Base-by-base conservation (phyloP, 768 basidiomycete species). In the Heimioporus sp. region DNA sequence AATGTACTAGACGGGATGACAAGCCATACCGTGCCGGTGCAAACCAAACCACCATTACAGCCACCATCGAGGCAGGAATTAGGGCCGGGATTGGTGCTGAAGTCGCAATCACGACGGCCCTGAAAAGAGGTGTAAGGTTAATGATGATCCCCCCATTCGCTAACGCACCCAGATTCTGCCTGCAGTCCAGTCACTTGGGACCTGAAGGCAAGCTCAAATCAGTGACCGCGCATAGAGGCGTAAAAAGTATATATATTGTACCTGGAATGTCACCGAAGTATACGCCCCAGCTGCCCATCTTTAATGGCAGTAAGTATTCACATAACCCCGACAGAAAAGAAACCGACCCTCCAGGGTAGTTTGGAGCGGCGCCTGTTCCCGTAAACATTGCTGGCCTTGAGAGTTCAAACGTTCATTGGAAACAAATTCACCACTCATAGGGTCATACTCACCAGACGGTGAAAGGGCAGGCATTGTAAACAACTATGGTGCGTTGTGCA, bases 1-100 rank as follows among this genome's bases (percentile, higher is more conserved):
- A 13, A 32, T 13, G 28, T 37, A 24, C 15, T 17, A 3, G 17
- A 34, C 28, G 17, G 7, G 38, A 44, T 2, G 2, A 7, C 4
- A 35, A 36, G 34, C 10, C 63, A 46, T 56, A 77, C 77, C 24
- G 82, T 82, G 41, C 80, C 84, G 31, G 75, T 80, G 55, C 87
- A 87, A 11, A 72, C 59, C 10, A 89, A 69, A 35, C 86, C 87
- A 15, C 87, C 86, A 52, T 82, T 84, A 62, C 86, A 88, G 43
- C 84, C 84, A 37, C 86, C 87, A 49, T 76, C 74, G 17, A 81
- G 56, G 56, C 86, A 89, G 13, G 82, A 81, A 56, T 76, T 82
- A 5, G 70, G 71, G 20, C 78, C 81, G 37, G 74, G 75, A 59
- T 76, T 75, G 38, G 55, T 69, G 47, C 66, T 70, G 61, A 88